Evolutionary conservation across 345 rosid genomes (phyloP).

Genomic region (Aquilaria sinensis): DNA sequence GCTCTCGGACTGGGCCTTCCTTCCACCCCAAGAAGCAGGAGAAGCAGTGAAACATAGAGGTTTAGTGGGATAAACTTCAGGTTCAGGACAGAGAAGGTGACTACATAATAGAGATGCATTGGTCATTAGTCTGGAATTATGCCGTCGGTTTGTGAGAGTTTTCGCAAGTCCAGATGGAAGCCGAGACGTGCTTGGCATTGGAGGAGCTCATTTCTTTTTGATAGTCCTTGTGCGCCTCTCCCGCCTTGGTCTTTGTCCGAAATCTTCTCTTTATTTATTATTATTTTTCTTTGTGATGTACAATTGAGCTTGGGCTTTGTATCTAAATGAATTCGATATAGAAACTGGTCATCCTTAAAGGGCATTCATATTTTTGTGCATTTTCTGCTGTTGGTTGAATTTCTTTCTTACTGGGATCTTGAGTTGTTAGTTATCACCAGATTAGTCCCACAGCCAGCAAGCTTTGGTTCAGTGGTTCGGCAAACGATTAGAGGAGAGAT

Average conservation of each 20-base stretch:
- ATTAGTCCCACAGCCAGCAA: no score
- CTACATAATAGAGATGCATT: conserved; percentile 3
- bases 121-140: conserved; percentile 11
- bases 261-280: no score
- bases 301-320: conserved; percentile 31
- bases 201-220: background rate
- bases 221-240: background rate
- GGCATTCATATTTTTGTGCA: background rate
- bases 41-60: conserved; percentile 22
- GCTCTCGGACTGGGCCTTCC: conserved; percentile 24
- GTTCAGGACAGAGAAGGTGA: background rate
- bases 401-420: no score
- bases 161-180: conserved; percentile 18
- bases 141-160: background rate
- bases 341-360: conserved; percentile 10
- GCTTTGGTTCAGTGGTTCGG: no score
- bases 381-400: no score
- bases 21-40: conserved; percentile 41
- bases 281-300: conserved; percentile 10
- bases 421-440: no score
- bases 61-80: background rate
- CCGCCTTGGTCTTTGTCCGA: background rate
- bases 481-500: no score
- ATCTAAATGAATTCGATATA: conserved; percentile 22
- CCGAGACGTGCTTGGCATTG: conserved; percentile 7